A percentile compares a stretch with the other conserved stretches of the same genome.
Conservation (phyloP, 768 basidiomycete genomes). For the Pleurotus ostreatus region DNA sequence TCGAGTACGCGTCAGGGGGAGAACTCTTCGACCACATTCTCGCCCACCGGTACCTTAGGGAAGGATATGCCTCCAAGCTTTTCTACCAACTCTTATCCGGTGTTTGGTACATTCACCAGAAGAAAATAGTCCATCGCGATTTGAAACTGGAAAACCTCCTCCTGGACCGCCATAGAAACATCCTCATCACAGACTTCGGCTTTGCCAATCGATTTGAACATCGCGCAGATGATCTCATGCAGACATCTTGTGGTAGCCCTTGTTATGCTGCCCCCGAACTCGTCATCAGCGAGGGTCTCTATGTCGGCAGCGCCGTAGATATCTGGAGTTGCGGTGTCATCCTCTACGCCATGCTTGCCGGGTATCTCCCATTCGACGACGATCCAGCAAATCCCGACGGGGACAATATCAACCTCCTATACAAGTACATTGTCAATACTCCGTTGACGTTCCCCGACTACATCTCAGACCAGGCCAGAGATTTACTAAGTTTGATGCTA, state of each 20-base stretch:
- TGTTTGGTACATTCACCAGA: slow-evolving; percentile 98
- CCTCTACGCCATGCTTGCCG: slow-evolving; percentile 94
- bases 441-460: slow-evolving; percentile 97
- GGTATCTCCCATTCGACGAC: slow-evolving; percentile 98
- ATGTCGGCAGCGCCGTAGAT: slow-evolving; percentile 96
- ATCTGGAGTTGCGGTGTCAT: slow-evolving; percentile 98
- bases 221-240: slow-evolving; percentile 92
- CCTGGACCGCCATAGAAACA: slow-evolving; percentile 94
- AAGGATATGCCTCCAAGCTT: slow-evolving; percentile 90
- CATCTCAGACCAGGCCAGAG: slow-evolving; percentile 77
- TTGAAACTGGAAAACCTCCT: slow-evolving; percentile 98
- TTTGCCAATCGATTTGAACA: slow-evolving; percentile 98
- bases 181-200: slow-evolving; percentile 99
- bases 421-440: slow-evolving; percentile 98
- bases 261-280: slow-evolving; percentile 99
- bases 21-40: slow-evolving; percentile 99
- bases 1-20: slow-evolving; percentile 97
- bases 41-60: slow-evolving; percentile 93
- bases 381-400: slow-evolving; percentile 98
- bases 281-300: slow-evolving; percentile 95
- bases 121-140: slow-evolving; percentile 99
- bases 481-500: slow-evolving; percentile 87
- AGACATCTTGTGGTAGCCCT: slow-evolving; percentile 94
- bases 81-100: slow-evolving; percentile 98
- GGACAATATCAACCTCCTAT: slow-evolving; percentile 97